phyloP scores from a whole-genome alignment of 345 rosid genomes.

The Corchorus olitorius region DNA sequence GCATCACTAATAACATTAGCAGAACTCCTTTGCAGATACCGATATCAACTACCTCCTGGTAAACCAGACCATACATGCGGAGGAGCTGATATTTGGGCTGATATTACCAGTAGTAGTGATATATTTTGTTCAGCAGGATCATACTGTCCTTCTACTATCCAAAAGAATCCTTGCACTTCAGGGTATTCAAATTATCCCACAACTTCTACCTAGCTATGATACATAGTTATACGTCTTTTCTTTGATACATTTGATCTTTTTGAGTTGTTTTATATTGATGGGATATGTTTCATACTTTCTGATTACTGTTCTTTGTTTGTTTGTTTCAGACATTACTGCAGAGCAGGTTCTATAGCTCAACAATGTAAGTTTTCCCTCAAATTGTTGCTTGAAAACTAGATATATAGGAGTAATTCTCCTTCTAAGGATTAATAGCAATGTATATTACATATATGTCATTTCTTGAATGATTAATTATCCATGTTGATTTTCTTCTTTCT shows the following conservation, averaged over 20 bases:
- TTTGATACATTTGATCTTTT: not conserved
- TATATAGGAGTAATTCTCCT: not conserved
- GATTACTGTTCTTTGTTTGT: not conserved
- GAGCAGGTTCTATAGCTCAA: conserved; percentile 79
- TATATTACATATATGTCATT: not conserved
- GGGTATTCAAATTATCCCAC: conserved; percentile 68
- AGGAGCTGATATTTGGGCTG: conserved; percentile 96
- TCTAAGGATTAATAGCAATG: not conserved
- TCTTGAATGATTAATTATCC: not conserved
- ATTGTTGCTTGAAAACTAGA: not conserved
- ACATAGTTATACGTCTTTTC: conserved; percentile 1
- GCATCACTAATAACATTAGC: conserved; percentile 46
- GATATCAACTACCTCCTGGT: conserved; percentile 83
- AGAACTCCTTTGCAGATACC: conserved; percentile 72
- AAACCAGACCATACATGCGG: conserved; percentile 82
- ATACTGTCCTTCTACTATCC: conserved; percentile 78
- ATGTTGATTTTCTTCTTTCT: not conserved
- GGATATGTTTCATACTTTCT: not conserved
- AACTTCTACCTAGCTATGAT: conserved; percentile 29
- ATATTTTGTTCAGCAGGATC: conserved; percentile 93
- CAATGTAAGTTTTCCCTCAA: conserved; percentile 42
- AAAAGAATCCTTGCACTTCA: conserved; percentile 73
- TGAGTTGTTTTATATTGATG: not conserved
- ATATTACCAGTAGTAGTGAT: conserved; percentile 69
- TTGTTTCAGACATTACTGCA: conserved; percentile 79